These are phyloP conservation scores for Sugiyamaella valdiviana DNA, from an alignment of 805 yeast species.

Conservation along the genomic window DNA sequence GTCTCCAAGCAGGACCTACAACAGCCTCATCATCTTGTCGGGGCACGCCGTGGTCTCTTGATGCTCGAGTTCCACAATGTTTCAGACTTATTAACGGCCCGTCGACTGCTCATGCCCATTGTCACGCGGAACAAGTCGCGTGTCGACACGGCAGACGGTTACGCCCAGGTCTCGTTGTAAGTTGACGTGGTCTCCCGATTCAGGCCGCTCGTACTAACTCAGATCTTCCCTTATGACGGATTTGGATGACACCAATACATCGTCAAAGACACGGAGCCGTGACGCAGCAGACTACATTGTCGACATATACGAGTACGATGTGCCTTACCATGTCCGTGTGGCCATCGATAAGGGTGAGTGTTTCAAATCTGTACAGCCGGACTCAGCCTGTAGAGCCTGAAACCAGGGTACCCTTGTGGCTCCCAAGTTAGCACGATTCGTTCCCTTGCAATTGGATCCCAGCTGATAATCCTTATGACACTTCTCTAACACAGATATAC, in stretches of 20 bases:
- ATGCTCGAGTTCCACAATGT: constrained; percentile 70
- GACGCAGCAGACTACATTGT: constrained; percentile 59
- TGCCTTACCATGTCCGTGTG: constrained; percentile 93
- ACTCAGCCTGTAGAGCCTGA: no score
- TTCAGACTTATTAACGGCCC: constrained; percentile 66
- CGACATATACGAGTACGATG: constrained; percentile 90
- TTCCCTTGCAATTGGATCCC: no score
- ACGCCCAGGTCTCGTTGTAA: constrained; percentile 47
- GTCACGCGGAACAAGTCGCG: constrained; percentile 59
- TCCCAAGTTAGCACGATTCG: no score
- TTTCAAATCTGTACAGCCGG: background rate
- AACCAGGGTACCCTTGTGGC: no score
- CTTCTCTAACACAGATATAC: constrained; percentile 37
- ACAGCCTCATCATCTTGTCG: constrained; percentile 80
- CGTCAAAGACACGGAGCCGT: constrained; percentile 13
- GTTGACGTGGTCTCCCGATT: constrained; percentile 9
- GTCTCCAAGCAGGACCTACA: constrained; percentile 72
- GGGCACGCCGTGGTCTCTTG: constrained; percentile 58
- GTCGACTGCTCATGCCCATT: constrained; percentile 63
- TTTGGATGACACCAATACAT: constrained; percentile 6
- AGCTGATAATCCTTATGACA: background rate
- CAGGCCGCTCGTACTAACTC: background rate
- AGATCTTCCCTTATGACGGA: constrained; percentile 10
- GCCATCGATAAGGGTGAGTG: constrained; percentile 64
- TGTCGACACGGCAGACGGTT: constrained; percentile 60